Evolutionary conservation across 225 moss, liverwort and hornwort species (phyloP).

Genomic region (Asterella californica): DNA sequence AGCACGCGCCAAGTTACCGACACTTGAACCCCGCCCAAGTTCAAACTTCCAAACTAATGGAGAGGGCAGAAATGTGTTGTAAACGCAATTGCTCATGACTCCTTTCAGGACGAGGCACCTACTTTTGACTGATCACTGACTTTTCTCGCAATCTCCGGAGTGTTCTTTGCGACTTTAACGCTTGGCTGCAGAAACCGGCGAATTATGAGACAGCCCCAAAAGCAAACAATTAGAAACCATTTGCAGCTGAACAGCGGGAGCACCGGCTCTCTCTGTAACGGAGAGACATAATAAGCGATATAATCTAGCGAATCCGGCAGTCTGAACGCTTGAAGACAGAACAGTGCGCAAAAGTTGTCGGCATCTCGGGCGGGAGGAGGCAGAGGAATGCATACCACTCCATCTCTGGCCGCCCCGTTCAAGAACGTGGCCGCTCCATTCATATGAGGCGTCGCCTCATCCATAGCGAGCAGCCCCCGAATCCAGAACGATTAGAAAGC

Average conservation of each 20-base stretch:
- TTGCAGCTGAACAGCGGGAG: neutral
- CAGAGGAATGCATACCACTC: slow-evolving; percentile 9
- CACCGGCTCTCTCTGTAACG: neutral
- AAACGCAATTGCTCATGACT: neutral
- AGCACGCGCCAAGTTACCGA: neutral
- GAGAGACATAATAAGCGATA: neutral
- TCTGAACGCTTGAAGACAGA: neutral
- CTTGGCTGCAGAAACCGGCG: slow-evolving; percentile 23
- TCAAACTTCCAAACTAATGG: neutral
- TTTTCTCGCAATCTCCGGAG: slow-evolving; percentile 22
- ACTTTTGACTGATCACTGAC: slow-evolving; percentile 29
- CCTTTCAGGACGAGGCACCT: neutral
- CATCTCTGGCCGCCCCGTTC: slow-evolving; percentile 19
- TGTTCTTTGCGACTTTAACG: slow-evolving; percentile 22
- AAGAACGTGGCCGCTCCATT: slow-evolving; percentile 20
- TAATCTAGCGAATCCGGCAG: too few species aligned
- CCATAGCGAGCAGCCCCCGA: slow-evolving; percentile 24
- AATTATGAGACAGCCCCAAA: neutral
- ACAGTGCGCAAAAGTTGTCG: neutral
- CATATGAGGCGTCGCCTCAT: slow-evolving; percentile 21
- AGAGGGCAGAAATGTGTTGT: neutral
- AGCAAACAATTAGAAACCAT: neutral
- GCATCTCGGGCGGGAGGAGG: neutral
- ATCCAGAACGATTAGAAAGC: slow-evolving; percentile 1
- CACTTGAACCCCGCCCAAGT: neutral